phyloP scores from a whole-genome alignment of 257 asterid genomes.

The Mitragyna speciosa region DNA sequence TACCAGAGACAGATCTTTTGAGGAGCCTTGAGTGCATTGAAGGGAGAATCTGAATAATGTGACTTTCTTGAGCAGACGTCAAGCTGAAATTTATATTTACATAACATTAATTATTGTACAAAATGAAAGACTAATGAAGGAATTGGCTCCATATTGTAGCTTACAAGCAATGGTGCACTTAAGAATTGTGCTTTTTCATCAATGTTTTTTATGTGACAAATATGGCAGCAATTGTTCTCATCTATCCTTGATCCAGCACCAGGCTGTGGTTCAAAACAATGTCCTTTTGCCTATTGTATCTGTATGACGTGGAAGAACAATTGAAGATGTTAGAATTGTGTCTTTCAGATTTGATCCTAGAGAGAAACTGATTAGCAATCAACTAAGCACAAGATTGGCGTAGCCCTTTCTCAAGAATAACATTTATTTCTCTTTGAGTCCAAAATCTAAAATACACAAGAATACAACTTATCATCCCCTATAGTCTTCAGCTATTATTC shows the following conservation, averaged over 20 bases:
- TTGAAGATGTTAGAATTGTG: neutral
- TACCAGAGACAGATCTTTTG: neutral
- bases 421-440: neutral
- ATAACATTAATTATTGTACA: neutral
- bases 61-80: neutral
- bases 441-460: neutral
- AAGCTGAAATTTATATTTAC: neutral
- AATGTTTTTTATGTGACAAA: neutral
- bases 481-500: neutral
- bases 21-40: neutral
- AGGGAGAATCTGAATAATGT: neutral
- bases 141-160: neutral
- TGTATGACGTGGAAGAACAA: neutral
- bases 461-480: neutral
- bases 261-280: slow-evolving; percentile 1
- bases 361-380: neutral
- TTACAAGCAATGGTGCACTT: slow-evolving; percentile 7
- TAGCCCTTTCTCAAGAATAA: neutral
- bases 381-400: neutral
- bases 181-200: neutral
- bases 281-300: neutral
- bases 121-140: neutral
- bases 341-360: neutral
- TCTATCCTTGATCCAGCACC: neutral
- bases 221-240: neutral